phyloP scores from a whole-genome alignment of 2,329 filamentous ascomycete genomes.

The Fusarium newnesense region DNA sequence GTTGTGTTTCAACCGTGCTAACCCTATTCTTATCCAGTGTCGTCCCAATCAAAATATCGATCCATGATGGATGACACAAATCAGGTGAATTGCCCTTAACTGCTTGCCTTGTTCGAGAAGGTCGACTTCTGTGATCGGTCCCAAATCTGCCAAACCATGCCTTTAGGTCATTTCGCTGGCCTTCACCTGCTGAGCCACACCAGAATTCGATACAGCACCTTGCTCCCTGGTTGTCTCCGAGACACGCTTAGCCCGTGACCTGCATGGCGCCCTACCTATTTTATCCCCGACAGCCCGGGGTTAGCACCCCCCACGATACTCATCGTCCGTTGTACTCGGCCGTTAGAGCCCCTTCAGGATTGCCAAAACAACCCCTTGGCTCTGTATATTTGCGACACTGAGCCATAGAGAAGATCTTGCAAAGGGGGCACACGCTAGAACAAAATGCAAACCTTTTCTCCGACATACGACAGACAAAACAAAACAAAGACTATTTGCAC shows the following conservation, averaged over 20 bases:
- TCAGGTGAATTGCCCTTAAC: constrained; percentile 6
- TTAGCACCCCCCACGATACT: constrained; percentile 27
- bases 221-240: constrained; percentile 34
- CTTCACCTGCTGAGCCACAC: constrained; percentile 37
- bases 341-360: constrained; percentile 35
- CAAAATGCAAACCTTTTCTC: constrained; percentile 17
- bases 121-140: constrained; percentile 18
- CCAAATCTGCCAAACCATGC: constrained; percentile 12
- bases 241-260: constrained; percentile 37
- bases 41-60: neutral
- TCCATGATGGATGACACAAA: constrained; percentile 11
- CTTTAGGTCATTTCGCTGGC: neutral
- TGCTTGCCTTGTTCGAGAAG: constrained; percentile 29
- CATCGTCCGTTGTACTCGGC: constrained; percentile 35
- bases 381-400: constrained; percentile 18
- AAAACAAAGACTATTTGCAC: constrained; percentile 1
- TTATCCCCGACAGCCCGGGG: constrained; percentile 24
- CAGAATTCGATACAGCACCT: constrained; percentile 39
- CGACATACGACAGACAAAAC: constrained; percentile 5
- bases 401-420: neutral
- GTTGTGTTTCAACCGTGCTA: constrained; percentile 29
- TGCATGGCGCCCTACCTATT: constrained; percentile 33
- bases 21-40: constrained; percentile 3
- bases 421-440: constrained; percentile 1
- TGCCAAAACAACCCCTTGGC: constrained; percentile 35